Evolutionary conservation across 495 filamentous ascomycete species (phyloP), one percentile per base, ranked within the genome.

Genomic region (Durotheca rogersii): DNA sequence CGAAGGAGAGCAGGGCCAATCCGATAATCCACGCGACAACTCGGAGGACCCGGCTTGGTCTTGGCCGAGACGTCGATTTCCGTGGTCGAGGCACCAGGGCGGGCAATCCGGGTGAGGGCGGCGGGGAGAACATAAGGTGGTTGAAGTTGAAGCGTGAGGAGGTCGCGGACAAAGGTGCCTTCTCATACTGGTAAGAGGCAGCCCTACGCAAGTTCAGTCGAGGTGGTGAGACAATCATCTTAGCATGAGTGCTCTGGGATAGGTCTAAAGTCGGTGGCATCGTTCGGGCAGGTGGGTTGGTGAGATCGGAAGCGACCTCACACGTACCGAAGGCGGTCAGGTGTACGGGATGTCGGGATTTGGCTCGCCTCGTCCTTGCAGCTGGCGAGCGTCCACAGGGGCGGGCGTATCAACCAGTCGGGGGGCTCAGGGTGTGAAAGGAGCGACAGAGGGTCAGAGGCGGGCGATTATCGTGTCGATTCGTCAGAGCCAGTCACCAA

Each of bases 71-170:
- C 33, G 60, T 46, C 36, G 75, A 71, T 63, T 79, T 83, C 48
- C 77, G 77, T 51, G 77, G 79, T 4, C 81, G 78, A 4, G 78
- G 79, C n/a, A 86, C 69, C 35, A 86, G 70, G 1, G 82, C 79
- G 2, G 83, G 84, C 5, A 88, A 73, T 30, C 78, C 75, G 0
- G 84, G 83, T 3, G 83, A 87, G 2, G 79, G 80, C 6, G 81
- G 80, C 1, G 81, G 80, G 11, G 71, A 70, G 56, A 85, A 76
- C 49, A 75, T 72, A n/a, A 85, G 68, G 51, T 83, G 81, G 56
- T 80, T 78, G 61, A 83, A 80, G 59, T 67, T 80, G 55, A 80
- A 79, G 16, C 80, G 73, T 14, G 78, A 79, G 0, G 81, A 80
- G 0, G 77, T 80, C 4, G 77, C 71, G 3, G 77, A 81, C 12